Base-by-base conservation (phyloP, 163 green algal genomes). In the Scenedesmus sp. region DNA sequence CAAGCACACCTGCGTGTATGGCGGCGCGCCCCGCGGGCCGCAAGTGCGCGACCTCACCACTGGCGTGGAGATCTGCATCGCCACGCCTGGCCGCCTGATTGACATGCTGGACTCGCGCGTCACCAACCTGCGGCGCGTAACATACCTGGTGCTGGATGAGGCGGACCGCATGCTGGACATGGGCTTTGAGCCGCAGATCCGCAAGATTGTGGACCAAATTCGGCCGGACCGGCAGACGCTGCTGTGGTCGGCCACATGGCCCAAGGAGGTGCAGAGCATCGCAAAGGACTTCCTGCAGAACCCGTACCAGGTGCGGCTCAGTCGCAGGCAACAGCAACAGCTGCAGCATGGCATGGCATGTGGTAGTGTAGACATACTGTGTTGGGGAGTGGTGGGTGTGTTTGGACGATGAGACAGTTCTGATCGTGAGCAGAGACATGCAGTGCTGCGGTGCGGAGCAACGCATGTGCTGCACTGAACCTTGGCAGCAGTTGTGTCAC, bases 101-200 rank as follows among this genome's bases (percentile, higher is more conserved):
- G 98, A 99, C 93, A 97, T 99, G 91, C 93, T 99, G n/a, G 97
- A 99, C 72, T 95, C 85, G 16, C 92, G 96, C 9, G 89, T 94
- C 26, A 99, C 96, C 68, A 99, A 98, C 92, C 93, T 99, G 90
- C 84, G 92, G 53, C 96, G 96, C n/a, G 98, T 99, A 76, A 98
- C 97, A 15, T 99, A 99, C 91, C 94, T 99, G 80, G 97, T 99
- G 83, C 94, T 99, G 88, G 98, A 99, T 92, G 98, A 99, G 95
- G 98, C 98, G 10, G 98, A 99, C 85, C 95, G 98, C 90, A 99
- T 99, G 98, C 95, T 99, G 91, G 98, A 99, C 94, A 99, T 99
- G 98, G 98, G 98, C 35, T 99, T 99, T 85, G 98, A 99, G 92
- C 98, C 98, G 30, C 97, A 99, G 95, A 97, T 99, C 83, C 96